Percentiles rank a stretch among this genome's conserved stretches.
Evolutionary conservation across 2,329 filamentous ascomycete species (phyloP).

Genomic region (Grosmannia serpens): DNA sequence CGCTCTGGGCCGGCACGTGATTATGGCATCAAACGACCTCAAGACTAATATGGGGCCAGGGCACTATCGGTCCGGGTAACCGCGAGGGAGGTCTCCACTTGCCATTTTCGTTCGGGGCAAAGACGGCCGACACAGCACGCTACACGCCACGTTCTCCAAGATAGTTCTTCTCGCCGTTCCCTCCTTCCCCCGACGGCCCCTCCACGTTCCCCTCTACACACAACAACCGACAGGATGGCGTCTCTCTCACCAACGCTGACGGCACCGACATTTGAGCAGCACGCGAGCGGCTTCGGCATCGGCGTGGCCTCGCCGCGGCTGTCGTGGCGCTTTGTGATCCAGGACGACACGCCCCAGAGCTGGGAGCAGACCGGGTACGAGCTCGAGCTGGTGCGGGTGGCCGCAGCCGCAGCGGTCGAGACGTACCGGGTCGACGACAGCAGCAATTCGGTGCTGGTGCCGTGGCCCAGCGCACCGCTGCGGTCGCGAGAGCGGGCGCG

Average conservation of each 20-base stretch:
- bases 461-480: slow-evolving; percentile 20
- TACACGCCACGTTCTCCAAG: no score
- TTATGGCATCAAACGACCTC: no score
- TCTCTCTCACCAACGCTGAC: background rate
- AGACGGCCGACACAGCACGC: background rate
- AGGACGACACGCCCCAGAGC: background rate
- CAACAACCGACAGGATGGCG: background rate
- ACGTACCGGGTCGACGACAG: slow-evolving; percentile 4
- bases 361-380: slow-evolving; percentile 13
- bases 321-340: slow-evolving; percentile 12
- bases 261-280: slow-evolving; percentile 12
- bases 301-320: slow-evolving; percentile 10
- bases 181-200: background rate
- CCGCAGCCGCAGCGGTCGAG: background rate
- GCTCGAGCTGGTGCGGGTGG: slow-evolving; percentile 5
- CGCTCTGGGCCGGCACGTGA: no score
- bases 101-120: background rate
- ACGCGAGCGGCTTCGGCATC: slow-evolving; percentile 13
- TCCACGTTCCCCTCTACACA: background rate
- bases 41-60: no score
- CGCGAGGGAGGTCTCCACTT: no score
- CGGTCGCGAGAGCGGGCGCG: slow-evolving; percentile 6
- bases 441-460: slow-evolving; percentile 20
- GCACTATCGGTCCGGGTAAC: background rate
- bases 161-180: background rate